Evolutionary conservation across 495 filamentous ascomycete species (phyloP).

Genomic region (Corynascus novoguineensis): DNA sequence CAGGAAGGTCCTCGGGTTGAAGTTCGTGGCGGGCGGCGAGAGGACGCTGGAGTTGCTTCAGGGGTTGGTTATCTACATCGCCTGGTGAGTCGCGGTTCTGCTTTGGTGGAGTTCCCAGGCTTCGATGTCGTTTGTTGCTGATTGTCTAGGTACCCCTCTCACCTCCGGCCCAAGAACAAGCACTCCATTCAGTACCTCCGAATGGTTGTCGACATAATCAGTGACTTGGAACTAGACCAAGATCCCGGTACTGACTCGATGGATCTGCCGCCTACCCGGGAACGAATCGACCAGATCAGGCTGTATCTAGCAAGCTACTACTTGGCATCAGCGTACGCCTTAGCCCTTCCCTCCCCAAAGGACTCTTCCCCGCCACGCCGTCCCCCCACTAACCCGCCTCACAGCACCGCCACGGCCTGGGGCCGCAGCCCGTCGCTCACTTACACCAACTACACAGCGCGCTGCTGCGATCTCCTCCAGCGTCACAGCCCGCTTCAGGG

Average conservation of each 20-base stretch:
- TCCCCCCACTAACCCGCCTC: neutral
- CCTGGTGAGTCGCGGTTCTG: constrained; percentile 34
- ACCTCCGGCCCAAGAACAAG: constrained; percentile 43
- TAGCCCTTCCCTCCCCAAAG: neutral
- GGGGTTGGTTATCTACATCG: constrained; percentile 41
- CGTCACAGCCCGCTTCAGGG: constrained; percentile 23
- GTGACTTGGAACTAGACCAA: constrained; percentile 39
- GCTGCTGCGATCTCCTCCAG: constrained; percentile 35
- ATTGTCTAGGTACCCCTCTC: constrained; percentile 42
- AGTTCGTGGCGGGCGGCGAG: constrained; percentile 45
- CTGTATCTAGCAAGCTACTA: constrained; percentile 38
- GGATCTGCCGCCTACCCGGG: neutral
- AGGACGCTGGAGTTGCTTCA: constrained; percentile 41
- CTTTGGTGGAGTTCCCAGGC: no score
- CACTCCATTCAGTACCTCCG: constrained; percentile 41
- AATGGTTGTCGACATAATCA: constrained; percentile 44
- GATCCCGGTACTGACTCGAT: constrained; percentile 22
- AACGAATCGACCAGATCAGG: constrained; percentile 34
- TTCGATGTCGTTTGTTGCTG: neutral
- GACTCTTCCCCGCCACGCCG: neutral
- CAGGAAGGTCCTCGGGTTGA: constrained; percentile 43
- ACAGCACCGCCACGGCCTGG: constrained; percentile 35
- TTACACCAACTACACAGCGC: constrained; percentile 32
- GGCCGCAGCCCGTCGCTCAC: constrained; percentile 19
- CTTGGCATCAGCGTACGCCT: constrained; percentile 32